Evolutionary conservation across 176 grass and related monocot genomes (phyloP).

Genomic region (Hordeum marinum): DNA sequence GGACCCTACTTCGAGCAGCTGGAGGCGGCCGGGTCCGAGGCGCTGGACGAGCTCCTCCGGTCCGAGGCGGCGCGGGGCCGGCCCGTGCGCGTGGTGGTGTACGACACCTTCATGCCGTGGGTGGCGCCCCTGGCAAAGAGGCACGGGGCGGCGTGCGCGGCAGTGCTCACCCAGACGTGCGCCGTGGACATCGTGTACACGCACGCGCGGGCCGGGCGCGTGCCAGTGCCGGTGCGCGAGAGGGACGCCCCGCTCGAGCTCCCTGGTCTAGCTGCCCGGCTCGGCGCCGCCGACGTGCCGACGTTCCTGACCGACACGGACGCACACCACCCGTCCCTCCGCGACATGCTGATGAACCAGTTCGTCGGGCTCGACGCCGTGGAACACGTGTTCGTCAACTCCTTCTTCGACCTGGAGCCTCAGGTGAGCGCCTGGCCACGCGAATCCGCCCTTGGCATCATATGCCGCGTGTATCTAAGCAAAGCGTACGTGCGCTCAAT

Average conservation of each 20-base stretch:
- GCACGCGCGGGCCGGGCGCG: constrained; percentile 27
- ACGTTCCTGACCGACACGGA: constrained; percentile 23
- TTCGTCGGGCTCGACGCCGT: constrained; percentile 31
- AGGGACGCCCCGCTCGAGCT: constrained; percentile 10
- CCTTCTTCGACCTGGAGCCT: constrained; percentile 56
- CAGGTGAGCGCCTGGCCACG: constrained; percentile 11
- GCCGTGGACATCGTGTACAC: constrained; percentile 43
- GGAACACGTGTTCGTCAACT: constrained; percentile 59
- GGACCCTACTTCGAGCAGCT: constrained; percentile 36
- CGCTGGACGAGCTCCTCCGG: constrained; percentile 37
- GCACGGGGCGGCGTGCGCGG: constrained; percentile 10
- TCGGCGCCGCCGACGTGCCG: constrained; percentile 41
- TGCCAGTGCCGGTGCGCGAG: constrained; percentile 25
- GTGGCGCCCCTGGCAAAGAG: constrained; percentile 29
- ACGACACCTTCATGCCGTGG: constrained; percentile 59
- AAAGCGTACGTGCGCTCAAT: neutral
- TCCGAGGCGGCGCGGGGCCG: constrained; percentile 30
- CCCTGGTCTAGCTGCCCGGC: constrained; percentile 23
- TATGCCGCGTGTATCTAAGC: neutral
- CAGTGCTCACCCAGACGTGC: constrained; percentile 67
- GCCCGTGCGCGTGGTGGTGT: constrained; percentile 46
- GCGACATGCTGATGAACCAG: constrained; percentile 43
- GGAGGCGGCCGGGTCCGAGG: constrained; percentile 27
- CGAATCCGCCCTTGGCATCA: neutral
- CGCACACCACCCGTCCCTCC: neutral